Base-by-base conservation (phyloP, 1,284 basidiomycete species). In the Apiotrichum mycotoxinovorans region DNA sequence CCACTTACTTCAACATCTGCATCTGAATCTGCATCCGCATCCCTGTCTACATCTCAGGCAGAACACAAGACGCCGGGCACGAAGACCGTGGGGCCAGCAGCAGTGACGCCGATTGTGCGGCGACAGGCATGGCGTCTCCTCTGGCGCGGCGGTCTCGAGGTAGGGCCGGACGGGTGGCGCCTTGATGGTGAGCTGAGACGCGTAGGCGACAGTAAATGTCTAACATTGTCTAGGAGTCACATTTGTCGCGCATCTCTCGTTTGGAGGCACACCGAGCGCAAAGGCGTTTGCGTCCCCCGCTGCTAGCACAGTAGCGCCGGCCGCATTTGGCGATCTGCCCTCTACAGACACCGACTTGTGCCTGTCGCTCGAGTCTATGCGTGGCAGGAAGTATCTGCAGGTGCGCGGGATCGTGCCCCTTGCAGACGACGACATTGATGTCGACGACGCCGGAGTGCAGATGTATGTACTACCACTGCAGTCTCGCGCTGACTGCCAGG, bases 121-220 rank as follows among this genome's bases (percentile, higher is more conserved):
- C 22, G 37, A 23, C 23, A 15, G 15, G 45, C 53, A 33, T 78
- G 75, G 75, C 65, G 76, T 41, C 51, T 78, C 49, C 63, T 78
- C 17, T 78, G 74, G 74, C 64, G 75, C 34, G 76, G 76, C 9
- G 76, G 74, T 8, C 59, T 78, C 9, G 73, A 76, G 57, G 66
- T 78, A 22, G 76, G 76, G 0, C 54, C 54, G 8, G 72, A 75
- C 22, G 74, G 76, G 7, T 78, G 69, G 65, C 60, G 69, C 18
- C 58, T 78, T 12, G 75, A 76, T 43, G 76, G 76, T 71, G 49
- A 55, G 70, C 33, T 35, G 3, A 0, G 26, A 14, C 2, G 3
- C 26, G 8, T 27, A n/a, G 2, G 27, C 30, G 26, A 15, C 3
- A 15, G 0, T 4, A 2, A 8, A 17, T 14, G n/a, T 26, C 27